Conservation (phyloP, 257 asterid genomes). For the Striga asiatica region DNA sequence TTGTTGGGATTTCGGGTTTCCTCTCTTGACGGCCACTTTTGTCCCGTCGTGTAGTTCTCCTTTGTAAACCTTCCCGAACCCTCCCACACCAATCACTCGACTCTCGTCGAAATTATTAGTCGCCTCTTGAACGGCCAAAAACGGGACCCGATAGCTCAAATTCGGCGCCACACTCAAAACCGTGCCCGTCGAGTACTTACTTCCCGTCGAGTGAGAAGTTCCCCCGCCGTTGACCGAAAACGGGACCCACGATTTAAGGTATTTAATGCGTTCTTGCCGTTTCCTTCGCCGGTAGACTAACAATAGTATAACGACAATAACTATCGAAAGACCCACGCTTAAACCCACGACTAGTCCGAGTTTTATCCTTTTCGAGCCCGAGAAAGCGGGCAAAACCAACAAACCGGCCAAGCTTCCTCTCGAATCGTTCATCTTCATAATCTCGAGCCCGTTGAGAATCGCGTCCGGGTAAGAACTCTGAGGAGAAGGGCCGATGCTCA, state of each 20-base stretch:
- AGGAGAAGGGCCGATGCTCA: slow-evolving; percentile 60
- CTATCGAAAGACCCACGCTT: slow-evolving; percentile 32
- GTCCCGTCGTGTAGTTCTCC: slow-evolving; percentile 34
- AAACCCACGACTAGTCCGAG: slow-evolving; percentile 60
- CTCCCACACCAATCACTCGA: slow-evolving; percentile 44
- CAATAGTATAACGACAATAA: slow-evolving; percentile 30
- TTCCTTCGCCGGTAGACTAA: slow-evolving; percentile 38
- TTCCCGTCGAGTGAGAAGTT: slow-evolving; percentile 70
- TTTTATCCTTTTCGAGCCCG: slow-evolving; percentile 34
- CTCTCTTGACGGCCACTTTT: slow-evolving; percentile 40
- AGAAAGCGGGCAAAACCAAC: slow-evolving; percentile 24
- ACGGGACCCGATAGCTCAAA: slow-evolving; percentile 54
- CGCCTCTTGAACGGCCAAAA: slow-evolving; percentile 38
- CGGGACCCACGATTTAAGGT: slow-evolving; percentile 73
- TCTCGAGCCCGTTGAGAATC: slow-evolving; percentile 70
- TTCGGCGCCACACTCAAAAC: slow-evolving; percentile 56
- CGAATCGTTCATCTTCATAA: slow-evolving; percentile 65
- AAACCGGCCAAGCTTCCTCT: slow-evolving; percentile 49
- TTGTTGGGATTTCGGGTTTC: slow-evolving; percentile 42
- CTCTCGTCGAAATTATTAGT: slow-evolving; percentile 47
- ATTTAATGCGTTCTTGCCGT: slow-evolving; percentile 36
- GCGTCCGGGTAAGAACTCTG: slow-evolving; percentile 40
- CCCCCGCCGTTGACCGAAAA: slow-evolving; percentile 68
- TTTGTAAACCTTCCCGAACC: slow-evolving; percentile 51
- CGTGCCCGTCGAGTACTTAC: slow-evolving; percentile 71